A percentile compares a stretch with the other conserved stretches of the same genome.
phyloP scores from a whole-genome alignment of 169 alveolate genomes.

The Plasmodium adleri region DNA sequence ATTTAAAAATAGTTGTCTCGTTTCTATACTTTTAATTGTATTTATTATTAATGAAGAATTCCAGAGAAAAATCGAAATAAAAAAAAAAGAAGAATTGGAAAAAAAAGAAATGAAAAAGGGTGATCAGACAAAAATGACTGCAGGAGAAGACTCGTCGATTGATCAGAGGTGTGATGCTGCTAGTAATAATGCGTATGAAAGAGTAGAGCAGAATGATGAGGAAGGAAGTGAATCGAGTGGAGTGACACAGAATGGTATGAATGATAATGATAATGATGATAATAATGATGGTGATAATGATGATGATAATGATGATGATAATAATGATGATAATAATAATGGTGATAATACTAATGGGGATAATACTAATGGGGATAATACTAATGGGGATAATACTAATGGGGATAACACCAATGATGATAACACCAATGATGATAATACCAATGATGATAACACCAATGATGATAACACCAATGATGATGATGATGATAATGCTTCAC shows the following conservation, averaged over 20 bases:
- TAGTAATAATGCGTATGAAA: not conserved
- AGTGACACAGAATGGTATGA: too few relatives aligned
- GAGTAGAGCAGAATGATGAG: too few relatives aligned
- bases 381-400: not conserved
- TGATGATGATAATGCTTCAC: not conserved
- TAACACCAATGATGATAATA: not conserved
- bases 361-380: not conserved
- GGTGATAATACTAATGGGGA: not conserved
- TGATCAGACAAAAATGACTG: not conserved
- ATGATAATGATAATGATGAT: too few relatives aligned
- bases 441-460: not conserved
- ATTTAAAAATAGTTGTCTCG: conserved; percentile 56
- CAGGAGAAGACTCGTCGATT: too few relatives aligned
- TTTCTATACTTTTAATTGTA: conserved; percentile 19
- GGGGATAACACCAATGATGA: too few relatives aligned
- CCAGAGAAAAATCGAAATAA: not conserved
- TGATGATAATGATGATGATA: not conserved
- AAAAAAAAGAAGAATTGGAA: not conserved
- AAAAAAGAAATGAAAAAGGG: not conserved
- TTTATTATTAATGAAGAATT: conserved; percentile 39
- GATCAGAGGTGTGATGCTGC: not conserved
- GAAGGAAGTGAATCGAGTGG: too few relatives aligned
- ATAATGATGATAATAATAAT: not conserved
- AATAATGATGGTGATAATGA: too few relatives aligned
- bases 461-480: not conserved